Conservation (phyloP, 208 protist genomes). For the Novymonas esmeraldas region DNA sequence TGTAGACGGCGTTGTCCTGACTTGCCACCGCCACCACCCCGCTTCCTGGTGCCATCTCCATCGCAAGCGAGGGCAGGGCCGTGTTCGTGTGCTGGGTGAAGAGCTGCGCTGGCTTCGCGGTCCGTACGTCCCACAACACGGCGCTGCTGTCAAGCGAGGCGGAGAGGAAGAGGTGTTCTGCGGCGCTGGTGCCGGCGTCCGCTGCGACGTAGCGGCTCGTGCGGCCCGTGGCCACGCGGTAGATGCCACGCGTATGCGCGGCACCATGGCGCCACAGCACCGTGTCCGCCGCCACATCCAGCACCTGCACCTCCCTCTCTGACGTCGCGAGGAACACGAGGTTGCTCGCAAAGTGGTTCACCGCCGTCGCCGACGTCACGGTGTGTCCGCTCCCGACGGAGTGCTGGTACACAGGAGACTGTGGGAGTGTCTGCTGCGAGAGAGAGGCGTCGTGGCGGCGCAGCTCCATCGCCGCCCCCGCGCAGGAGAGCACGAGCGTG, state of each 20-base stretch:
- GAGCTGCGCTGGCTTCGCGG: constrained; percentile 43
- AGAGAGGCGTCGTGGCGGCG: constrained; percentile 25
- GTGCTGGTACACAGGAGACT: constrained; percentile 36
- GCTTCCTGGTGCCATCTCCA: constrained; percentile 63
- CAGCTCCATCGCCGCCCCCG: constrained; percentile 45
- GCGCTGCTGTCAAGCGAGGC: constrained; percentile 74
- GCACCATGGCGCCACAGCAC: constrained; percentile 41
- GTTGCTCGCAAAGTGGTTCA: constrained; percentile 83
- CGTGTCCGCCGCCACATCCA: constrained; percentile 57
- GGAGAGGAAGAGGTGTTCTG: constrained; percentile 67
- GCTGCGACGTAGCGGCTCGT: constrained; percentile 44
- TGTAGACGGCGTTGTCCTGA: constrained; percentile 61
- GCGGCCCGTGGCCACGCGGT: constrained; percentile 59
- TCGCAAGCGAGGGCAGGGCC: constrained; percentile 52
- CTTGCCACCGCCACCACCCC: constrained; percentile 71
- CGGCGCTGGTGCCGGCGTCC: constrained; percentile 5
- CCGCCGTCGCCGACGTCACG: constrained; percentile 56
- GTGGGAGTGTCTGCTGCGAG: constrained; percentile 15
- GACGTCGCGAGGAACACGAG: constrained; percentile 70
- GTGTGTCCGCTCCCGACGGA: constrained; percentile 37
- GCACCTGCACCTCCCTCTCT: constrained; percentile 67
- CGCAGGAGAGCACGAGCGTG: constrained; percentile 64
- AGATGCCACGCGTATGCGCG: constrained; percentile 71
- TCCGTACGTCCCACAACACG: constrained; percentile 77
- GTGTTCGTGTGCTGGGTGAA: constrained; percentile 80